Evolutionary conservation across 2,329 filamentous ascomycete genomes (phyloP).

Genomic region (Talaromyces sp.): DNA sequence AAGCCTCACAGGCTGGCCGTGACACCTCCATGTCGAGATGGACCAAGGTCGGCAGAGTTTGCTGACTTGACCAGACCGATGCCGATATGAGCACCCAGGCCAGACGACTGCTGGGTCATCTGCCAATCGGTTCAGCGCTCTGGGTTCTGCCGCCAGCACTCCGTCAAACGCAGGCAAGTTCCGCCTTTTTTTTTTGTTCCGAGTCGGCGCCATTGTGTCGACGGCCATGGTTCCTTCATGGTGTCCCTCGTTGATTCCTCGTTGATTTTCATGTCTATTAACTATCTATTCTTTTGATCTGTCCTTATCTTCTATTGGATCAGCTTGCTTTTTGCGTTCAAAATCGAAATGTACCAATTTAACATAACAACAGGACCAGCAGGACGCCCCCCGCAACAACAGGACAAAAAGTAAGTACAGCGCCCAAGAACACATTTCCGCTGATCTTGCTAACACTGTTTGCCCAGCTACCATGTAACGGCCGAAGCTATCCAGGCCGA

Average conservation of each 20-base stretch:
- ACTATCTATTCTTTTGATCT: background rate
- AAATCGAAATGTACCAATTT: background rate
- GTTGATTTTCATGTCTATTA: background rate
- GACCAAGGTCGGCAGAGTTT: background rate
- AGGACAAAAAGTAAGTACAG: conserved; percentile 8
- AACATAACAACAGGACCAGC: background rate
- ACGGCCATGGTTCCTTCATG: background rate
- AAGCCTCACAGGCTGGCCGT: background rate
- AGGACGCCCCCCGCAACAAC: conserved; percentile 8
- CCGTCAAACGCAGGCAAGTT: conserved; percentile 27
- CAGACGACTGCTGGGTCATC: conserved; percentile 32
- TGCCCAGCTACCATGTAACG: conserved; percentile 50
- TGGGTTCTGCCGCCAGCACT: conserved; percentile 23
- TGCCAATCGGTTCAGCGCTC: conserved; percentile 54
- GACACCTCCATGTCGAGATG: background rate
- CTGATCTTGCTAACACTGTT: conserved; percentile 3
- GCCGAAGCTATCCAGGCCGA: conserved; percentile 59
- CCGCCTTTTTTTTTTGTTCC: background rate
- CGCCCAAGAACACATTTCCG: background rate
- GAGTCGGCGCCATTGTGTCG: background rate
- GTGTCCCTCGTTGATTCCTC: background rate
- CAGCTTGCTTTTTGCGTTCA: background rate
- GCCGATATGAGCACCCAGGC: conserved; percentile 56
- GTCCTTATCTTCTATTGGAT: background rate
- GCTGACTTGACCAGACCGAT: conserved; percentile 43